Evolutionary conservation across 2,329 filamentous ascomycete species (phyloP), one percentile per base, ranked within the genome.

Genomic region (Ophiocordyceps polyrhachis-furcata): DNA sequence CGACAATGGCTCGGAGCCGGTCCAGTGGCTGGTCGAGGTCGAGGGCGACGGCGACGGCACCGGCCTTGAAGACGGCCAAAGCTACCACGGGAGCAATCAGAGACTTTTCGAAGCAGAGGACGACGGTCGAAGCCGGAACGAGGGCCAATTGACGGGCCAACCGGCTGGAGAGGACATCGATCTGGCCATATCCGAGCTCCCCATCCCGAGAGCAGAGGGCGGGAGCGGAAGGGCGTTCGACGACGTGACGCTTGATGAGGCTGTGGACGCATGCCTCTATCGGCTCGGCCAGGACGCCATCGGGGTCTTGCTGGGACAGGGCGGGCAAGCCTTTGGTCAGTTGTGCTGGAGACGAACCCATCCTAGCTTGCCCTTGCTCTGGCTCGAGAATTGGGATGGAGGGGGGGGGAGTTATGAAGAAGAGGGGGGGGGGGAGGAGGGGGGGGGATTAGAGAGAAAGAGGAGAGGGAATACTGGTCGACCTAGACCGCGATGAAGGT

Each of bases 41-140:
- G 0, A 55, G 32, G 0, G 49, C 42, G 0, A 53, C 46, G 19
- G 51, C 54, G 1, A 51, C 51, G 11, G 49, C 53, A 6, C 56
- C 56, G 1, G 53, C 48, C 45, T 56, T 56, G 7, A 56, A 42
- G 3, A 56, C 48, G 7, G 47, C 51, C 6, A 55, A 42, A 47
- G 56, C 53, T 1, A 55, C 49, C 2, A 58, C 50, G 1, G 49
- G 37, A 2, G 49, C 45, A 52, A 51, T 52, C 40, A 43, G 38
- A 1, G 54, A 55, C 42, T 57, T 55, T 21, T 55, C 51, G 40
- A 52, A 52, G 15, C 40, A 46, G 17, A 46, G 23, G 12, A 44
- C 31, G 11, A 45, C 43, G 14, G 20, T 21, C 17, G 20, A 13
- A 11, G 38, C 45, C 20, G 43, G 42, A 9, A 9, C n/a, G 13